phyloP scores from a whole-genome alignment of 2,329 filamentous ascomycete species.

The Xylaria digitata region DNA sequence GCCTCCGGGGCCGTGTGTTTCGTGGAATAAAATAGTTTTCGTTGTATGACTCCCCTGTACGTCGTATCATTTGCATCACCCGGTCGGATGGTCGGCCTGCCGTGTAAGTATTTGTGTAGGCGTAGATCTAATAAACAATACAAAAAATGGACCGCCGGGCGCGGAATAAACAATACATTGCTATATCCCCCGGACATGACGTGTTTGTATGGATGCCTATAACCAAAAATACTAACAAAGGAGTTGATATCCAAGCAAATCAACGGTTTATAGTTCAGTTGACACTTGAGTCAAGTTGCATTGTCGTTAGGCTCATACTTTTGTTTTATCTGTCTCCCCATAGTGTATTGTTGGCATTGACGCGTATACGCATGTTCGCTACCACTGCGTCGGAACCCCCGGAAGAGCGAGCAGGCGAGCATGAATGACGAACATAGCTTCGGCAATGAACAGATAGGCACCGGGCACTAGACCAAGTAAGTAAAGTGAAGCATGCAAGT shows the following conservation, averaged over 20 bases:
- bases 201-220: neutral
- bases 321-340: too few species aligned
- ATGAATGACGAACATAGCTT: neutral
- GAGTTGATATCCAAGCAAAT: neutral
- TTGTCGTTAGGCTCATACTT: neutral
- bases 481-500: neutral
- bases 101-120: neutral
- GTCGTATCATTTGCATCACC: neutral
- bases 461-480: constrained; percentile 1
- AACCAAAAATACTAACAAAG: neutral
- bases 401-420: neutral
- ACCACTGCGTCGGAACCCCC: constrained; percentile 26
- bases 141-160: neutral
- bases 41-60: neutral
- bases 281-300: neutral
- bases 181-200: neutral
- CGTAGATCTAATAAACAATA: neutral
- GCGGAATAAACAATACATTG: neutral
- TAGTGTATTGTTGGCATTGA: constrained; percentile 1
- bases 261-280: neutral
- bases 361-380: constrained; percentile 10
- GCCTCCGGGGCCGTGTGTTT: neutral
- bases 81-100: neutral
- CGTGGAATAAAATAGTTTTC: neutral
- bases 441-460: neutral